Evolutionary conservation across 768 basidiomycete genomes (phyloP), one percentile per base, ranked within the genome.

Genomic region (Sistotremastrum niveocremeum): DNA sequence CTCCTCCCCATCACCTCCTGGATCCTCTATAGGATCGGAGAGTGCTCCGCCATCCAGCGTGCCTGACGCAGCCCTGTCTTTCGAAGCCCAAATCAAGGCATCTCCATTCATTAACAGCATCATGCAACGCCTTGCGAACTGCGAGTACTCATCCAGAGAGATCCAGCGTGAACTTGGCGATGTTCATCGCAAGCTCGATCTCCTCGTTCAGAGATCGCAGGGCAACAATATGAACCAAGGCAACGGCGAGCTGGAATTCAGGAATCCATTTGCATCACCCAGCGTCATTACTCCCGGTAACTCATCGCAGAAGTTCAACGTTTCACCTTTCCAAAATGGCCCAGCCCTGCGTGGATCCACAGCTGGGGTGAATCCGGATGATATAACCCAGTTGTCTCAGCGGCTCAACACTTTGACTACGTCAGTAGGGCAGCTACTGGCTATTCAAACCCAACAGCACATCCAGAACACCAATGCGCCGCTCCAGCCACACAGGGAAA

Each of bases 401-500:
- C 76, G 84, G 37, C 67, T 91, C 46, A 82, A 78, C 57, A 80
- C 79, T 7, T 65, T 91, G 54, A 84, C 85, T 11, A 78, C 82
- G 2, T 88, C 88, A 6, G 87, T 91, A 44, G 82, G 86, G 28
- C 86, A 88, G 59, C 71, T 91, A 29, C 73, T 90, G 6, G 81
- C 83, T 2, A 60, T 87, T 38, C 84, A 86, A 59, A 86, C 84
- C 2, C 84, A 86, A 52, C 70, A 72, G 44, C 74, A 76, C 51
- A 64, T 80, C 28, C 81, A 81, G 49, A 61, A 64, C 42, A 56
- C 67, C 32, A 67, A 48, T 36, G 37, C 52, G 51, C 47, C 10
- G 43, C 56, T 42, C 51, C 52, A 42, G 51, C 49, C 46, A 36
- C 48, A 6, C 12, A 48, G 48, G 36, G 55, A 55, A 34, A 37